Percentiles rank a stretch among this genome's conserved stretches.
phyloP scores from a whole-genome alignment of 805 yeast species.

The Hanseniaspora taiwanica region DNA sequence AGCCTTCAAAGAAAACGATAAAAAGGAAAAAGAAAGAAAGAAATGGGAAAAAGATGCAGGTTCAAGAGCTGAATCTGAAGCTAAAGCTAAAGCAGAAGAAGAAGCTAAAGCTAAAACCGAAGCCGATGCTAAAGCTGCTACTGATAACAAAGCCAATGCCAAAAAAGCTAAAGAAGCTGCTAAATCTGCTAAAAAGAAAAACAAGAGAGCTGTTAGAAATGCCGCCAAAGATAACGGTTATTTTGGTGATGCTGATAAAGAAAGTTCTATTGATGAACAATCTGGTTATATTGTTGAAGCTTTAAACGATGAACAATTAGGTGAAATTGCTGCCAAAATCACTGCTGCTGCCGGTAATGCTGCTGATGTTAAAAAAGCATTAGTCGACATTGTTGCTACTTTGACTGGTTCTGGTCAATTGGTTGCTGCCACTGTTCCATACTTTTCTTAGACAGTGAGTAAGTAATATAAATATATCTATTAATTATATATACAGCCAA shows the following conservation, averaged over 20 bases:
- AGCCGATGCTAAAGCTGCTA: slow-evolving; percentile 52
- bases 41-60: slow-evolving; percentile 99
- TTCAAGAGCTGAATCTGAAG: slow-evolving; percentile 92
- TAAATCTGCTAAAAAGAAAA: slow-evolving; percentile 83
- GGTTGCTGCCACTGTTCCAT: slow-evolving; percentile 39
- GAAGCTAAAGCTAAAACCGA: slow-evolving; percentile 74
- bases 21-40: slow-evolving; percentile 83
- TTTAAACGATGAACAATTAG: slow-evolving; percentile 68
- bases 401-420: slow-evolving; percentile 41
- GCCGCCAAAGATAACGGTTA: slow-evolving; percentile 73
- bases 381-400: slow-evolving; percentile 42
- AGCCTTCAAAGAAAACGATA: slow-evolving; percentile 84
- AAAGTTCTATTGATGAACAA: slow-evolving; percentile 64
- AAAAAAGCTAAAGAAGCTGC: slow-evolving; percentile 96
- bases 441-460: slow-evolving; percentile 26
- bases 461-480: background rate
- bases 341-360: slow-evolving; percentile 32
- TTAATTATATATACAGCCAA: too few species aligned
- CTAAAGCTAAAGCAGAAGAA: slow-evolving; percentile 72
- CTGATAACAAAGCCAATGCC: slow-evolving; percentile 56
- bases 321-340: slow-evolving; percentile 53
- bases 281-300: slow-evolving; percentile 65
- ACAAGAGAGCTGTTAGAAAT: slow-evolving; percentile 74
- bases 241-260: slow-evolving; percentile 65
- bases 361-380: slow-evolving; percentile 43